phyloP scores from a whole-genome alignment of 495 filamentous ascomycete species.

The Penicillium paradoxum region DNA sequence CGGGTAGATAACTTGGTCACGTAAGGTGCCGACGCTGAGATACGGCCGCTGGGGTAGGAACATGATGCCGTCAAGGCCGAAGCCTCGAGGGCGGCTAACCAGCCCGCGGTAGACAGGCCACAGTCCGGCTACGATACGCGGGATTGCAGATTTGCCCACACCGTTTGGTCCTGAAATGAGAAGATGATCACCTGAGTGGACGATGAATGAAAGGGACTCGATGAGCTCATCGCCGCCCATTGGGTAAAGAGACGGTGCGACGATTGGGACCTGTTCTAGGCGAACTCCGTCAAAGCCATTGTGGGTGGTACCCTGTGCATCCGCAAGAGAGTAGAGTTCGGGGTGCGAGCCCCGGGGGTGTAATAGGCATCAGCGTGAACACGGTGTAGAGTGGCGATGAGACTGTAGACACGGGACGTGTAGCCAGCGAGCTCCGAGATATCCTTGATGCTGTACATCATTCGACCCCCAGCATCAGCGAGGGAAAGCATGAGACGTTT shows the following conservation, averaged over 20 bases:
- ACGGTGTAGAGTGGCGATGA: slow-evolving; percentile 90
- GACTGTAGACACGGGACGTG: slow-evolving; percentile 90
- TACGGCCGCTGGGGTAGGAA: slow-evolving; percentile 95
- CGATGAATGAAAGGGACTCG: slow-evolving; percentile 78
- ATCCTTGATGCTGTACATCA: slow-evolving; percentile 99
- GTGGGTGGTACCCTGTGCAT: slow-evolving; percentile 88
- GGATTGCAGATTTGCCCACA: slow-evolving; percentile 85
- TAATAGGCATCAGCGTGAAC: slow-evolving; percentile 88
- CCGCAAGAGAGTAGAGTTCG: slow-evolving; percentile 81
- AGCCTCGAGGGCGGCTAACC: slow-evolving; percentile 73
- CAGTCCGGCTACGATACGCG: slow-evolving; percentile 84
- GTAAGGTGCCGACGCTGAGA: slow-evolving; percentile 86
- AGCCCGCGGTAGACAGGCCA: slow-evolving; percentile 96
- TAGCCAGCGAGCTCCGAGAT: slow-evolving; percentile 94
- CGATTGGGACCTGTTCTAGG: slow-evolving; percentile 88
- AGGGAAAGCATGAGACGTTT: slow-evolving; percentile 97
- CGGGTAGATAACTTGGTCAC: slow-evolving; percentile 97
- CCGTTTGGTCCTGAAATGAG: slow-evolving; percentile 95
- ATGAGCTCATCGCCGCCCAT: slow-evolving; percentile 87
- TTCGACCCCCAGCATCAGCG: slow-evolving; percentile 90
- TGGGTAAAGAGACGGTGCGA: slow-evolving; percentile 74
- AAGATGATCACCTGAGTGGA: slow-evolving; percentile 86
- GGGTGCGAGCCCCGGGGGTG: slow-evolving; percentile 59
- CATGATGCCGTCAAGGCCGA: slow-evolving; percentile 91
- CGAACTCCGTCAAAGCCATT: slow-evolving; percentile 92